A percentile compares a stretch with the other conserved stretches of the same genome.
These are phyloP conservation scores for Rhizophlyctis rosea DNA, from an alignment of 192 early-diverging fungal genomes.

Conservation along the genomic window DNA sequence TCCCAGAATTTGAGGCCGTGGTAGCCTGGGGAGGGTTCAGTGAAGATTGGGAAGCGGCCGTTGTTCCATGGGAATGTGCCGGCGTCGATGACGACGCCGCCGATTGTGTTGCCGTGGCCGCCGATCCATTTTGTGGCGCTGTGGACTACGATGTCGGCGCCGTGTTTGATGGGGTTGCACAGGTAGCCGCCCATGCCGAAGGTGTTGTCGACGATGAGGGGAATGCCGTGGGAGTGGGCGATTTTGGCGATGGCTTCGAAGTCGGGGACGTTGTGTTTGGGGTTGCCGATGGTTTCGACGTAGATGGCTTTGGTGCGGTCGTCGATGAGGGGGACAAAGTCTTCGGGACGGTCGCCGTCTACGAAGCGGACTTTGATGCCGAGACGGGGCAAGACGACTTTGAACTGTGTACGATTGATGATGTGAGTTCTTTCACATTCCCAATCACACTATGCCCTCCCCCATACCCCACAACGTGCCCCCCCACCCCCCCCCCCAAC, in stretches of 20 bases:
- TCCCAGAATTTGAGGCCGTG: constrained; percentile 89
- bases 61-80: constrained; percentile 89
- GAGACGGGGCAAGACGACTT: constrained; percentile 75
- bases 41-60: constrained; percentile 84
- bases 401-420: constrained; percentile 62
- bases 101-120: constrained; percentile 89
- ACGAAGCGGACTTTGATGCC: constrained; percentile 82
- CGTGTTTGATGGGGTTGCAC: constrained; percentile 81
- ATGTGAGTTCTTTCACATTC: constrained; percentile 35
- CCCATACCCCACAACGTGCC: background rate
- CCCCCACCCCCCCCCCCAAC: too few species aligned
- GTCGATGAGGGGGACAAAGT: constrained; percentile 78
- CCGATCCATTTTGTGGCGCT: constrained; percentile 92
- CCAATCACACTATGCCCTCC: background rate
- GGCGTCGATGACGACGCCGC: constrained; percentile 83
- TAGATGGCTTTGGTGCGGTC: constrained; percentile 89
- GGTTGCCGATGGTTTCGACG: constrained; percentile 90
- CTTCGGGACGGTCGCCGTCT: constrained; percentile 67
- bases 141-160: constrained; percentile 93
- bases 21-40: constrained; percentile 78
- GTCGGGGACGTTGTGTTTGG: constrained; percentile 84
- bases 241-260: constrained; percentile 77
- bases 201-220: constrained; percentile 94
- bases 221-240: constrained; percentile 78
- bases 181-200: constrained; percentile 87